Evolutionary conservation across 1,284 basidiomycete species (phyloP).

Genomic region (Schizophyllum amplum): DNA sequence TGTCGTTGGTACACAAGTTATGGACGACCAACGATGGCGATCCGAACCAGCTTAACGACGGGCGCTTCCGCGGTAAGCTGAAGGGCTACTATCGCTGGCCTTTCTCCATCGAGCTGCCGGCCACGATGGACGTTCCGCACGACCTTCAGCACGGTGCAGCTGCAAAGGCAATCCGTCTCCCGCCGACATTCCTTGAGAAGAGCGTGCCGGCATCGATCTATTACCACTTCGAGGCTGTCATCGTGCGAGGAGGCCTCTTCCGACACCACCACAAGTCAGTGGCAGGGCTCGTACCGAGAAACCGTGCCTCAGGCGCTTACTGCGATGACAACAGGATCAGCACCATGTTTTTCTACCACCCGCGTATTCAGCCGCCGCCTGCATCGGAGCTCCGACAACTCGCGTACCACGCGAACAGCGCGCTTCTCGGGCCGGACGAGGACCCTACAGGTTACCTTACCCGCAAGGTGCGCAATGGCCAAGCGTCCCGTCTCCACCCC

Average conservation of each 20-base stretch:
- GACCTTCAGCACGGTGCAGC: constrained; percentile 16
- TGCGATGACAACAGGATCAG: background rate
- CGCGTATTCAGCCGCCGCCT: constrained; percentile 24
- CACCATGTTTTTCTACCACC: constrained; percentile 27
- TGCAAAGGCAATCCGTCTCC: constrained; percentile 20
- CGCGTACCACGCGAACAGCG: constrained; percentile 24
- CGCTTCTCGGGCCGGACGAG: constrained; percentile 11
- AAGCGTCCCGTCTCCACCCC: too few relatives aligned
- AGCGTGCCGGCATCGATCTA: constrained; percentile 22
- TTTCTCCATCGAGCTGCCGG: constrained; percentile 18
- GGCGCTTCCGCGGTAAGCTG: constrained; percentile 14
- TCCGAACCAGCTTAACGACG: constrained; percentile 6
- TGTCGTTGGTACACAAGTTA: background rate
- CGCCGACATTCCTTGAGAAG: constrained; percentile 28
- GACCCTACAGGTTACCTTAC: constrained; percentile 10
- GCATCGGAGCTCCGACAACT: constrained; percentile 26
- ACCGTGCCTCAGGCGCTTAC: too few relatives aligned
- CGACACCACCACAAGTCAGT: constrained; percentile 37
- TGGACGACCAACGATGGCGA: background rate
- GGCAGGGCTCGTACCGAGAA: background rate
- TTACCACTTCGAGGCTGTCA: constrained; percentile 28
- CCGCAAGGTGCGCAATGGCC: background rate
- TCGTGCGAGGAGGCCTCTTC: constrained; percentile 35
- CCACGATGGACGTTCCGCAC: background rate
- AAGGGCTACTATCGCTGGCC: constrained; percentile 25